Conservation (phyloP, 768 basidiomycete genomes). For the Collybia sordida region DNA sequence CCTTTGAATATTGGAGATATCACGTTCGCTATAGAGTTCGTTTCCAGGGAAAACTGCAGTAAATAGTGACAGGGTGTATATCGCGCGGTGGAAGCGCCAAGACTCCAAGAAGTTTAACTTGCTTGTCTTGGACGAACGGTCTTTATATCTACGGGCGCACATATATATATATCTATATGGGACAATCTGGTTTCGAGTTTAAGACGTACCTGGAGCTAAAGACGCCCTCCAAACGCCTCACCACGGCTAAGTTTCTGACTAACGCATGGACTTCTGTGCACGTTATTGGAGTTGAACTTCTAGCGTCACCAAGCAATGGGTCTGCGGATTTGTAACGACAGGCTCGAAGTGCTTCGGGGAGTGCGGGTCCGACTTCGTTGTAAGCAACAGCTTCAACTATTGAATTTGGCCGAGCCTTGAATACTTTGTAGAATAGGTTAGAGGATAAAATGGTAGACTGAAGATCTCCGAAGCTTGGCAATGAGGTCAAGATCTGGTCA, state of each 20-base stretch:
- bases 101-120: constrained; percentile 29
- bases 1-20: no score
- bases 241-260: constrained; percentile 19
- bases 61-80: constrained; percentile 16
- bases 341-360: constrained; percentile 28
- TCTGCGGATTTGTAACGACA: constrained; percentile 14
- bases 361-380: constrained; percentile 25
- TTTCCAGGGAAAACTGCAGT: constrained; percentile 9
- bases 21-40: not conserved
- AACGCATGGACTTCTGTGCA: constrained; percentile 20
- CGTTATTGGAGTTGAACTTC: constrained; percentile 13
- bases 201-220: constrained; percentile 38
- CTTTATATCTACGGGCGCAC: constrained; percentile 29
- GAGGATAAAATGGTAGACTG: constrained; percentile 22
- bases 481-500: constrained; percentile 23
- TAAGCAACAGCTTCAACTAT: constrained; percentile 27
- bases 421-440: constrained; percentile 28
- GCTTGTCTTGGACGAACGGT: constrained; percentile 28
- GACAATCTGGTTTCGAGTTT: not conserved
- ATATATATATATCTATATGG: not conserved
- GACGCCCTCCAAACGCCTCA: constrained; percentile 31
- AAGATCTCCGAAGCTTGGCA: constrained; percentile 28
- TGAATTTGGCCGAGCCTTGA: constrained; percentile 25
- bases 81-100: constrained; percentile 17
- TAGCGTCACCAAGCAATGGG: constrained; percentile 10